Evolutionary conservation across 2,329 filamentous ascomycete species (phyloP), one percentile per base, ranked within the genome.

Genomic region (Botrytis tulipae): DNA sequence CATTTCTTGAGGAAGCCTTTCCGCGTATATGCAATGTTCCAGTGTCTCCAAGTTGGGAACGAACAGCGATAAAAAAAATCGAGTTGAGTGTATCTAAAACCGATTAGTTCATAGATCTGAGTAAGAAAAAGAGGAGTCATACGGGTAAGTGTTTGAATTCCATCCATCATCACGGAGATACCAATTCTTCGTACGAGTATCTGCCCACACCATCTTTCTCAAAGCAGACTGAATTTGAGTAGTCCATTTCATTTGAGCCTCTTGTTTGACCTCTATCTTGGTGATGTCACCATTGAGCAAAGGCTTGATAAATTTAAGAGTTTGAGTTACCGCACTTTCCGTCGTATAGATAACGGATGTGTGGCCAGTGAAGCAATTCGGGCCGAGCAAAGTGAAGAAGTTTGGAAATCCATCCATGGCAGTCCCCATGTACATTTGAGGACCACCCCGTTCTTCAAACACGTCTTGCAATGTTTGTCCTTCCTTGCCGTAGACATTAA

Each of bases 361-460:
- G 78, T 90, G 88, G 0, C 88, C 88, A 0, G 88, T 90, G 0
- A 83, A 86, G 0, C 86, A 88, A 76, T 90, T 90, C 1, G 88
- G 88, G 0, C 88, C 88, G 73, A 87, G 87, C 12, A 89, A 82
- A 71, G 88, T 84, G 81, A 90, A 89, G 78, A 89, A 87, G 76
- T 90, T 90, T 0, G 88, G 88, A 77, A 88, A 88, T 0, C 85
- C 85, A 74, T 89, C 86, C 82, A 89, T 85, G 2, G 87, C 86
- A 14, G 85, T 86, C 12, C 87, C 86, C 75, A 86, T 85, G 76
- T 90, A 90, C 12, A 87, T 87, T 77, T 88, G 86, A 0, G 87
- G 82, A 0, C 88, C 88, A 42, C 88, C 88, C 71, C 86, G 83
- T 71, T 86, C 83, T 4, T 86, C 83, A 85, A 88, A 90, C 0